These are phyloP conservation scores for Tricholomella constricta DNA, from an alignment of 768 basidiomycete genomes.

Conservation along the genomic window DNA sequence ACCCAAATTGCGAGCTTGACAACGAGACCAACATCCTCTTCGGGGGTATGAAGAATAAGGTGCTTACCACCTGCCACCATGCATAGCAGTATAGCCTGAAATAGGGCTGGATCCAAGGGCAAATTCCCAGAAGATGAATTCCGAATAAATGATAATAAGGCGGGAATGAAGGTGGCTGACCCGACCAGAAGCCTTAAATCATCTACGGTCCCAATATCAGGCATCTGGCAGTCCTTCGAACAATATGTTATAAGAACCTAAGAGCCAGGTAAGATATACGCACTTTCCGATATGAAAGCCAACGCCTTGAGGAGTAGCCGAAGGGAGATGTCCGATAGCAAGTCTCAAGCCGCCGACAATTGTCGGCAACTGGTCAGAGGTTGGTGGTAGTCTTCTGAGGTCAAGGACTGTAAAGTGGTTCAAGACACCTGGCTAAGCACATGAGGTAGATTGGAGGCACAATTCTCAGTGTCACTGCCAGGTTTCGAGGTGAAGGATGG, in stretches of 20 bases:
- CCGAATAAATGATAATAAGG: no score
- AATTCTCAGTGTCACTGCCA: no score
- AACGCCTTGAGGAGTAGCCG: no score
- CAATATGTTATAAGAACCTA: background rate
- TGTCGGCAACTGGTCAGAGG: no score
- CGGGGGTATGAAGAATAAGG: slow-evolving; percentile 68
- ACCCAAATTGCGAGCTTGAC: slow-evolving; percentile 62
- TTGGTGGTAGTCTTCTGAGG: no score
- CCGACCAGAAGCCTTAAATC: slow-evolving; percentile 40
- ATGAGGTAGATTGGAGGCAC: no score
- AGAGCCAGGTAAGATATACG: background rate
- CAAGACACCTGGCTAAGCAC: no score
- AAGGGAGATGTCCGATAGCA: no score
- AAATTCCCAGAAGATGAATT: slow-evolving; percentile 43
- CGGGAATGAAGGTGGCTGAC: slow-evolving; percentile 49
- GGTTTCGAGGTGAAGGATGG: no score
- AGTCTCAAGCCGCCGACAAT: no score
- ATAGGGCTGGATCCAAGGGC: slow-evolving; percentile 61
- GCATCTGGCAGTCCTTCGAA: slow-evolving; percentile 9
- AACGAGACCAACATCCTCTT: slow-evolving; percentile 65
- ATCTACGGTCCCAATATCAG: slow-evolving; percentile 14
- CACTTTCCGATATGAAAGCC: no score
- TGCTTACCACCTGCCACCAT: slow-evolving; percentile 64
- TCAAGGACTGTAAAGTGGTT: no score
- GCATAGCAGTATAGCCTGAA: slow-evolving; percentile 68